Evolutionary conservation across 2,329 filamentous ascomycete species (phyloP), one percentile per base, ranked within the genome.

Genomic region (Stachybotrys echinatus): DNA sequence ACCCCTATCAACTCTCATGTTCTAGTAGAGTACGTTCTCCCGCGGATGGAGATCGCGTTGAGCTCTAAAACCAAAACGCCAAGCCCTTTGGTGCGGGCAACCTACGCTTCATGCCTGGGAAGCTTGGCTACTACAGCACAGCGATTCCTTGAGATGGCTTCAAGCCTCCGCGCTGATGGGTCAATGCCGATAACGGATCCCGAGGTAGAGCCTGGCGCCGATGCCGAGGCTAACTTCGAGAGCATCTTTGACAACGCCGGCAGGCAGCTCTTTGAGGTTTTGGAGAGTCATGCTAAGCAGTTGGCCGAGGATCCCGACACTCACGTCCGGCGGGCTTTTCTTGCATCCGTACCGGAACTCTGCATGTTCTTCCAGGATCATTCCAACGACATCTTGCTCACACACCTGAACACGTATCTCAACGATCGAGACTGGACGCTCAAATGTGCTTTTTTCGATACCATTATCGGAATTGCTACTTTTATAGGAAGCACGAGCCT

Each of bases 391-490:
- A 89, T 99, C n/a, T 85, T 99, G 17, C 74, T 99, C 20, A 95
- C 91, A 27, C 94, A 99, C 70, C 75, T 99, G 23, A 97, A 97
- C 63, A 99, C 94, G 0, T 99, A 99, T 61, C 73, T 99, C 8
- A 99, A 99, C 58, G 94, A 97, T 60, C 84, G 87, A 40, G 92
- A 99, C 65, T 99, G 94, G 94, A 90, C 90, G 65, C 73, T 99
- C 27, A 96, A 96, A 66, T 96, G 91, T 60, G 91, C 92, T 3
- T 97, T 97, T 64, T 96, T 99, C 61, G 92, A 96, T 62, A 89
- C 91, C 0, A 90, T 97, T 22, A 89, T 97, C 17, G 92, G 92
- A 4, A 92, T 99, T 55, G 89, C 92, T 4, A 83, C 89, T 1
- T 96, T 96, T 58, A 81, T 97, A 31, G 94, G 94, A 23, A 91